Evolutionary conservation across 257 asterid species (phyloP), one percentile per base, ranked within the genome.

Genomic region (Asclepias syriaca): DNA sequence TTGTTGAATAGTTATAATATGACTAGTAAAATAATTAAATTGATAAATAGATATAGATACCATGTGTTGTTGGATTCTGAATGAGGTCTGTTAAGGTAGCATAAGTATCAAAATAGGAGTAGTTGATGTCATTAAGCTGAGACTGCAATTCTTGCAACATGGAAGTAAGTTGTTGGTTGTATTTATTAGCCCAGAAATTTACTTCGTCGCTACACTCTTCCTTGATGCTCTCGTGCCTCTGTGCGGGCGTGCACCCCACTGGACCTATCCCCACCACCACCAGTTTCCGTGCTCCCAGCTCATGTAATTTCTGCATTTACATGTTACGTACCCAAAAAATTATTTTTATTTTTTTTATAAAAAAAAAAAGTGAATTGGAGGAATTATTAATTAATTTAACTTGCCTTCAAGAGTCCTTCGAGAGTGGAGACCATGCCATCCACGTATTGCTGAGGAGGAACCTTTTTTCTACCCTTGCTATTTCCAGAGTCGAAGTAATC

Each of bases 191-290:
- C 96, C 87, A 77, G 18, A 51, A 40, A 65, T 91, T 91, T 24
- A 84, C 81, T 66, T 80, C 82, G 2, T 72, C 45, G 32, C 67
- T 82, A 82, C 97, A 91, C 51, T 84, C 93, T n/a, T 78, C 75
- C 6, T 75, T 86, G 8, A 79, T 48, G 63, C 68, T 82, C 18
- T 54, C 54, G 29, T 29, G 74, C 71, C 96, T 76, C 49, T 77
- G 85, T 51, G 67, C 81, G 8, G 97, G 97, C 4, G 88, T 83
- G 64, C 97, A 91, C 24, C 97, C 97, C 3, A 91, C 75, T 3
- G 87, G 72, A 40, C 87, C 75, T 29, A 85, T 27, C 9, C 91
- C 93, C 13, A 71, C 66, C 0, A 85, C 43, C 22, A 87, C 39
- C 45, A 89, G 82, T 69, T 87, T 91, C 22, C 89, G 84, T 50